Base-by-base conservation (phyloP, 768 basidiomycete species). In the Suillus plorans region DNA sequence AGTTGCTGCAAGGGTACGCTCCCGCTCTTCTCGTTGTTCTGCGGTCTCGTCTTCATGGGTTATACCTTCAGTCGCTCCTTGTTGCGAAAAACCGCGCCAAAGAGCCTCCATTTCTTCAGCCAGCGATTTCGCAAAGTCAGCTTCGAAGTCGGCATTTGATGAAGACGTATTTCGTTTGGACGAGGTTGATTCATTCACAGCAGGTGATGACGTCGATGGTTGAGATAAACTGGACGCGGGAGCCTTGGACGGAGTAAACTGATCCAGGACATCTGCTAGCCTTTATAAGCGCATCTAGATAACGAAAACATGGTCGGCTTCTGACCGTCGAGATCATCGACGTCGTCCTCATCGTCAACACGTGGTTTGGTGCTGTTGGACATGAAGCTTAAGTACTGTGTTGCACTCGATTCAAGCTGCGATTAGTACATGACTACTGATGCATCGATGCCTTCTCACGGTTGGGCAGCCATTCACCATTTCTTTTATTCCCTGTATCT, bases 1-100 rank as follows among this genome's bases (percentile, higher is more conserved):
- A 36, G 87, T 86, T 7, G 84, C 84, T 63, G 82, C 82, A 62
- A 90, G 76, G 44, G 73, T 72, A 59, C 75, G 74, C 61, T 81
- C 79, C 65, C 77, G 76, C 44, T 76, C 71, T 28, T 67, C 63
- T 52, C 60, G 67, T 63, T 53, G 59, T 25, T 64, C 45, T 1
- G 42, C 18, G 14, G 45, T 67, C 18, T 64, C 63, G 44, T 42
- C 5, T 22, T 36, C 64, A 13, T 49, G 18, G 71, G 70, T 49
- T 64, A 72, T 39, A 20, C 67, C 64, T 9, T 59, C 49, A 31
- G 58, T 68, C 16, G 69, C 67, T 6, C 53, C 70, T 10, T 57
- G 64, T 10, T 58, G 53, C 31, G 31, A 68, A 7, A 72, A 73
- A 13, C 72, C 71, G 59, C 71, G 74, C 74, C 85, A 74, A 53